These are phyloP conservation scores for Henckelia pumila DNA, from an alignment of 257 asterid genomes.

Conservation along the genomic window DNA sequence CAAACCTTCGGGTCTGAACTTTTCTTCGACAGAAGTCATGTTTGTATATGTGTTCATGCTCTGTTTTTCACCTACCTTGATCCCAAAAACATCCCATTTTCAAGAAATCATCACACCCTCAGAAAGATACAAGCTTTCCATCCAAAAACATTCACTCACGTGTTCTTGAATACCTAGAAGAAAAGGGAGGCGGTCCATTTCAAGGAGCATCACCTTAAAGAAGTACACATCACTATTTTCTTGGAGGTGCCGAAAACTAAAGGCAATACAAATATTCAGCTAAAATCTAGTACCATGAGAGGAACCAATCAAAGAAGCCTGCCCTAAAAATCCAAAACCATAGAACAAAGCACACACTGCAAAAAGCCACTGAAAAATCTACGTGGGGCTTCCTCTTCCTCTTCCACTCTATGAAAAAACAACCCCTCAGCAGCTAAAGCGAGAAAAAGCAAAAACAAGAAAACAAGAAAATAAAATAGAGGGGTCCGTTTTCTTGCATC, in stretches of 20 bases:
- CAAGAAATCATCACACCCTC: constrained; percentile 14
- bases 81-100: constrained; percentile 28
- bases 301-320: constrained; percentile 56
- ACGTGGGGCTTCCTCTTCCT: constrained; percentile 69
- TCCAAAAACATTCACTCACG: constrained; percentile 17
- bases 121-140: constrained; percentile 25
- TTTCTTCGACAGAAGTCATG: constrained; percentile 65
- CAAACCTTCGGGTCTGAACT: constrained; percentile 53
- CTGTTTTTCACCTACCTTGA: constrained; percentile 25
- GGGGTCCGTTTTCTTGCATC: constrained; percentile 58
- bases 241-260: constrained; percentile 34
- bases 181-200: constrained; percentile 8
- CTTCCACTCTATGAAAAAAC: constrained; percentile 41
- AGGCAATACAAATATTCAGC: constrained; percentile 32
- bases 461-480: constrained; percentile 18
- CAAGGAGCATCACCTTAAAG: constrained; percentile 20
- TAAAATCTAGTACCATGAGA: constrained; percentile 53
- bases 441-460: constrained; percentile 23
- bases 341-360: constrained; percentile 61
- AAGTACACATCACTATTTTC: constrained; percentile 18
- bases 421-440: constrained; percentile 49
- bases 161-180: neutral
- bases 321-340: constrained; percentile 66
- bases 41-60: neutral
- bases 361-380: constrained; percentile 66